Conservation (phyloP, 148 eudicot genomes). For the Rhododendron mucronatum region DNA sequence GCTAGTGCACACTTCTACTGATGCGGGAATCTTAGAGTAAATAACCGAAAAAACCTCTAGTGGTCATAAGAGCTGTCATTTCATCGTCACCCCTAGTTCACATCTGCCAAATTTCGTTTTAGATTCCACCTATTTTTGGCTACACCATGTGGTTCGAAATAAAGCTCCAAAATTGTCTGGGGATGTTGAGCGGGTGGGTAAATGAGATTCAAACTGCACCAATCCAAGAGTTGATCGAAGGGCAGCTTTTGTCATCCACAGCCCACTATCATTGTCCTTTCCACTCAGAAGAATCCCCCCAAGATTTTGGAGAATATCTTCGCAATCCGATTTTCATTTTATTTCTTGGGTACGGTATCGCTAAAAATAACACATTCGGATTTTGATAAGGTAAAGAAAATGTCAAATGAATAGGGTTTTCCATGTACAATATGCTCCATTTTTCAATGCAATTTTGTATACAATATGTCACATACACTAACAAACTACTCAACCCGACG, state of each 20-base stretch:
- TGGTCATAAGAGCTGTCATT: neutral
- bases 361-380: neutral
- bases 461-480: too few species aligned
- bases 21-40: too few species aligned
- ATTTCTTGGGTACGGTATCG: neutral
- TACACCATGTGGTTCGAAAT: neutral
- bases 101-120: neutral
- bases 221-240: neutral
- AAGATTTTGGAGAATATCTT: neutral
- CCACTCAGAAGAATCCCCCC: neutral
- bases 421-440: neutral
- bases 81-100: neutral
- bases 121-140: neutral
- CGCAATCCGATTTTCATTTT: neutral
- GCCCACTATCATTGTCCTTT: neutral
- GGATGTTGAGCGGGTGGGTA: neutral
- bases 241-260: neutral
- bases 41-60: too few species aligned
- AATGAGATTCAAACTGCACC: neutral
- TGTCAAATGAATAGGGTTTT: neutral
- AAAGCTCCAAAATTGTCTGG: neutral
- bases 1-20: too few species aligned
- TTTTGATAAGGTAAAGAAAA: neutral
- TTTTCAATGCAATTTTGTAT: neutral
- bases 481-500: neutral